These are phyloP conservation scores for Erodium texanum DNA, from an alignment of 441 rosid genomes.

Conservation along the genomic window DNA sequence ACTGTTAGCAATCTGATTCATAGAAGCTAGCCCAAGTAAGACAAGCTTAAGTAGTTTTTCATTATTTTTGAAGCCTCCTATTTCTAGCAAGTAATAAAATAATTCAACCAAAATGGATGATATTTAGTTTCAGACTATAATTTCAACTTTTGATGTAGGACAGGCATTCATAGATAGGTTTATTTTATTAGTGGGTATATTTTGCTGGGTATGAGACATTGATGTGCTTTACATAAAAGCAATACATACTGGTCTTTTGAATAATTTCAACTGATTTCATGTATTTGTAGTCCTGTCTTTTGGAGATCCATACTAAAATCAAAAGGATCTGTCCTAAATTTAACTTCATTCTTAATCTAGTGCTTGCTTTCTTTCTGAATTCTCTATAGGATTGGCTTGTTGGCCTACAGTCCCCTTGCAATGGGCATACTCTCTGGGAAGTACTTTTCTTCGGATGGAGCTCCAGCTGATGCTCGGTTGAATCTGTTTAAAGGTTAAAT, in stretches of 20 bases:
- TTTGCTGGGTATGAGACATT: not conserved
- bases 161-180: not conserved
- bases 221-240: not conserved
- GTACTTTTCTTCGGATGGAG: slow-evolving; percentile 40
- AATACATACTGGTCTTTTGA: not conserved
- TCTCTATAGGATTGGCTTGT: slow-evolving; percentile 33
- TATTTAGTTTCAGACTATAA: not conserved
- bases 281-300: not conserved
- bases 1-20: not conserved
- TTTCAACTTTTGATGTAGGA: not conserved
- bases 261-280: not conserved
- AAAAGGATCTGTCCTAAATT: not conserved
- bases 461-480: slow-evolving; percentile 43
- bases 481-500: slow-evolving; percentile 45
- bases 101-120: not conserved
- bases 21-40: not conserved
- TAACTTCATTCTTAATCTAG: not conserved
- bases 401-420: slow-evolving; percentile 58
- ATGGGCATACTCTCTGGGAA: slow-evolving; percentile 70
- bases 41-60: not conserved
- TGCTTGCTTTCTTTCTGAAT: not conserved
- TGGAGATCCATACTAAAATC: not conserved
- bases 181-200: too few relatives aligned
- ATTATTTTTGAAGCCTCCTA: not conserved
- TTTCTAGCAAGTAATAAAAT: not conserved